Evolutionary conservation across 2,329 filamentous ascomycete species (phyloP), one percentile per base, ranked within the genome.

Genomic region (Xylariaceae sp.): DNA sequence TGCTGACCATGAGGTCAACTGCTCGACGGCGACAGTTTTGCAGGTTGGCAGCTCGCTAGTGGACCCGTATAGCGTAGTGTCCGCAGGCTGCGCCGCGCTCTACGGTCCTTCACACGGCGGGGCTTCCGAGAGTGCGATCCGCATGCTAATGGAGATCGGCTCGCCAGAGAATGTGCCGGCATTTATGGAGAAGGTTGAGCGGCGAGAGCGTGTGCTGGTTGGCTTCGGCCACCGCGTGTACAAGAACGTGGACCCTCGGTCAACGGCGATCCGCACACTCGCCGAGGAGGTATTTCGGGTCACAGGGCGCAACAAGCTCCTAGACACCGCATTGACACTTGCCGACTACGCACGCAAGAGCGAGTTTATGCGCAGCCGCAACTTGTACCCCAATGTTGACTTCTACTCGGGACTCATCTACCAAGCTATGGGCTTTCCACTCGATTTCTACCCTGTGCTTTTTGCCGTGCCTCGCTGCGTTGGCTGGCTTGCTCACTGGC

Each of bases 81-180:
- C 80, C 1, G 78, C 80, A 0, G 73, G 80, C 4, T 76, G 78
- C n/a, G 75, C 81, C 0, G 79, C 79, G 0, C 73, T 79, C 2
- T 81, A 82, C 59, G 82, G 82, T 0, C 81, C 81, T 0, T 78
- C 82, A 0, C 82, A 85, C 65, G 82, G 81, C 50, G 82, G 81
- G n/a, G 82, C 82, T 3, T 81, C 79, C 0, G 82, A 84, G 58
- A 76, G 77, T 18, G 81, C 81, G 0, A 82, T 83, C 62, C 75
- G 78, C 41, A 79, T 78, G 72, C 70, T 83, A 4, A 77, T 77
- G 60, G 73, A 77, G 59, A 79, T 83, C 48, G 79, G 79, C 13
- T 73, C 69, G 1, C 74, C 75, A 2, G 76, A 79, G 36, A 79
- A 79, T 30, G 79, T 82, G 3, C 78, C 79, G 0, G 70, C 67